Evolutionary conservation across 2,329 filamentous ascomycete genomes (phyloP), one percentile per base, ranked within the genome.

Genomic region (Paecilomyces sp.): DNA sequence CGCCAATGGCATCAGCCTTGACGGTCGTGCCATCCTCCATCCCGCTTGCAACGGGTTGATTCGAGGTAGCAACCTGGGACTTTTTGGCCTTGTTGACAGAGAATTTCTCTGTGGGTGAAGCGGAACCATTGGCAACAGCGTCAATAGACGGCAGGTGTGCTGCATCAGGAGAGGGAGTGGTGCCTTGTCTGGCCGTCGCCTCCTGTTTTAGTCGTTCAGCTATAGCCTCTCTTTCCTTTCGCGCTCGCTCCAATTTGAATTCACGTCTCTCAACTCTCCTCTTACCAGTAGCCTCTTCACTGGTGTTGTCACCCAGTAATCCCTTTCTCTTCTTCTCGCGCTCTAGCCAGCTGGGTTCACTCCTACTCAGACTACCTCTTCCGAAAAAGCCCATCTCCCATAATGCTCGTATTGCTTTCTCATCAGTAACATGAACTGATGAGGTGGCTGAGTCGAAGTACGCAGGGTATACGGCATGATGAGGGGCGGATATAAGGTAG

Each of bases 351-450:
- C 87, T 94, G 2, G 93, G 93, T 73, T 99, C 93, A 80, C 92
- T 97, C 67, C 95, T 86, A 78, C 92, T 97, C 60, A 97, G 79
- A 67, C 81, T 93, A 53, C 94, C 94, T 75, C 97, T 97, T 55
- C 95, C 95, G 75, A 93, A 99, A 76, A 99, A 99, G 4, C 94
- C 94, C 78, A 95, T 91, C 75, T 96, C 90, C 94, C 95, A 99
- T 25, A 99, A 76, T 1, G 88, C 91, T 58, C 89, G 83, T 63
- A 95, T 88, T 3, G 91, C 88, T 58, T 82, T 81, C 28, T 86
- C 80, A 72, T 97, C 88, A 18, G 86, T 91, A 59, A 99, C 82
- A 71, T 96, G 91, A 15, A 99, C 84, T 0, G 92, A 94, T 31
- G 88, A 85, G 3, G 91, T 95, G 59, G 88, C 85, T 1, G 84